A percentile compares a stretch with the other conserved stretches of the same genome.
Evolutionary conservation across 2,329 filamentous ascomycete species (phyloP).

Genomic region (Metarhizium sp.): DNA sequence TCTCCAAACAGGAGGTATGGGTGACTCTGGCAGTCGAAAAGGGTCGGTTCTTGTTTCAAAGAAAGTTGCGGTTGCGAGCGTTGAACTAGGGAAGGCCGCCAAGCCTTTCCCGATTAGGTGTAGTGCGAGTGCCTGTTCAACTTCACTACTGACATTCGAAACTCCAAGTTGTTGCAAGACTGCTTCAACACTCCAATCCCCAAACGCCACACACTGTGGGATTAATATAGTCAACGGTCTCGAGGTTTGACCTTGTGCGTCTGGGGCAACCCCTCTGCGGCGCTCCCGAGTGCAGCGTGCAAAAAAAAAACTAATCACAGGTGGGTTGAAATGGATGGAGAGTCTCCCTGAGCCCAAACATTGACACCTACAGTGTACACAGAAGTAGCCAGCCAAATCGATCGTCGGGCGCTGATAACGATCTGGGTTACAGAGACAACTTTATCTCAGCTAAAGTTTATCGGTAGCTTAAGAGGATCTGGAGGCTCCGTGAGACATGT

Average conservation of each 20-base stretch:
- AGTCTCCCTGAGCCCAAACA: too few species aligned
- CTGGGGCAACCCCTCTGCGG: not conserved
- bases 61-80: not conserved
- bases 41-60: not conserved
- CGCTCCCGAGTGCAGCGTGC: not conserved
- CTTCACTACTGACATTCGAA: slow-evolving; percentile 25
- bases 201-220: slow-evolving; percentile 4
- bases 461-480: not conserved
- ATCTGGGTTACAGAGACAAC: not conserved
- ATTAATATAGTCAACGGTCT: not conserved
- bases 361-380: too few species aligned
- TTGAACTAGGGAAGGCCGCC: not conserved
- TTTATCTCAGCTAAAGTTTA: not conserved
- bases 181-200: slow-evolving; percentile 30
- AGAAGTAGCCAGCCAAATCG: not conserved
- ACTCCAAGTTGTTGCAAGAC: slow-evolving; percentile 35
- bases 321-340: not conserved
- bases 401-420: not conserved
- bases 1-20: not conserved
- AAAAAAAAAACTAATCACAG: not conserved
- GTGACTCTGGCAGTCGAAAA: not conserved
- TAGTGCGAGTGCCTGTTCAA: not conserved
- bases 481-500: too few species aligned
- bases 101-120: slow-evolving; percentile 1
- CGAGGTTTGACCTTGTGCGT: not conserved